A percentile compares a stretch with the other conserved stretches of the same genome.
These are phyloP conservation scores for Melampsora americana DNA, from an alignment of 1,284 basidiomycete species.

Conservation along the genomic window DNA sequence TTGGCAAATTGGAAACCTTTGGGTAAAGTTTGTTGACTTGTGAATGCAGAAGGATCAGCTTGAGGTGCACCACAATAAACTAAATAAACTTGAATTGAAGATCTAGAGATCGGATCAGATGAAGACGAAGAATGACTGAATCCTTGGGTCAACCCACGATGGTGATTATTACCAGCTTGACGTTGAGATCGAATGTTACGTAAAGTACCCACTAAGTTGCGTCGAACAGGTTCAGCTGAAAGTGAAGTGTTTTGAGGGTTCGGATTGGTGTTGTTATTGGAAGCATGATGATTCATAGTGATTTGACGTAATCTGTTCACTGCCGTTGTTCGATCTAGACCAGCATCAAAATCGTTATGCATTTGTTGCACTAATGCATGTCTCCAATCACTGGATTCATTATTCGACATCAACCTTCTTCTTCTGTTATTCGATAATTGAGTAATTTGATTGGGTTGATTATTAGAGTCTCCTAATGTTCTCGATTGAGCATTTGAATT, in stretches of 20 bases:
- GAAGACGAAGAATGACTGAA: not conserved
- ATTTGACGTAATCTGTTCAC: slow-evolving; percentile 28
- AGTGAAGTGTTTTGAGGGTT: not conserved
- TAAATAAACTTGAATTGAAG: not conserved
- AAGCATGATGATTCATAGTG: not conserved
- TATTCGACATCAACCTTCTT: not conserved
- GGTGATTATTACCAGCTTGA: too few species aligned
- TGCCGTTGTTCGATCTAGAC: not conserved
- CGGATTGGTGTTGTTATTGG: not conserved
- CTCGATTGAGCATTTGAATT: not conserved
- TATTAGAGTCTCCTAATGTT: not conserved
- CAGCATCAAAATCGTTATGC: slow-evolving; percentile 19
- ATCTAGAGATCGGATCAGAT: not conserved
- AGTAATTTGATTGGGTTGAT: not conserved
- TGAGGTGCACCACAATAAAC: slow-evolving; percentile 27
- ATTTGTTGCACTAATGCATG: slow-evolving; percentile 8
- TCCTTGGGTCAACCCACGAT: too few species aligned
- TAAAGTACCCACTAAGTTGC: not conserved
- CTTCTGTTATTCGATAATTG: not conserved
- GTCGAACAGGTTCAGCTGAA: not conserved
- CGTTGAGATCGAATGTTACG: slow-evolving; percentile 7
- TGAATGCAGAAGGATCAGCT: not conserved
- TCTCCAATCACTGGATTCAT: slow-evolving; percentile 3
- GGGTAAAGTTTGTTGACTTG: not conserved
- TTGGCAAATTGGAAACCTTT: not conserved